Evolutionary conservation across 2,329 filamentous ascomycete genomes (phyloP).

Genomic region (Monosporascus sp.): DNA sequence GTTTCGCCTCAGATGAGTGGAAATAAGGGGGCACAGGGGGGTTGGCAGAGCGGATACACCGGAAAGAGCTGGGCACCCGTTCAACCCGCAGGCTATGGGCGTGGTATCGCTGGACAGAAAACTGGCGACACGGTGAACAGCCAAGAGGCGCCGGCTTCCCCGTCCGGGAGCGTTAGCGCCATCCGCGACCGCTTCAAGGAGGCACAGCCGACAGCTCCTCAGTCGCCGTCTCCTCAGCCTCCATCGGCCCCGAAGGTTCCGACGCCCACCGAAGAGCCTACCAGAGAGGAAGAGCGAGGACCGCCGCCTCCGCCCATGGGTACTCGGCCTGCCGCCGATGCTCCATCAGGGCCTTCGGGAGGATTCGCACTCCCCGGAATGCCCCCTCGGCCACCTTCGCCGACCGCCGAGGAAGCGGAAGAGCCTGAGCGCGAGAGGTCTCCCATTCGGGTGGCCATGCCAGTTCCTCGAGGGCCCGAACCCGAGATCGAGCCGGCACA

Average conservation of each 20-base stretch:
- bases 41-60: conserved; percentile 87
- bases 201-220: conserved; percentile 56
- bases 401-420: conserved; percentile 52
- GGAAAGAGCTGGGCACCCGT: conserved; percentile 90
- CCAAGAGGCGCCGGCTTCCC: conserved; percentile 47
- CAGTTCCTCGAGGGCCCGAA: conserved; percentile 62
- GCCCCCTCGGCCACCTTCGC: conserved; percentile 52
- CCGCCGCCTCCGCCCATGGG: conserved; percentile 58
- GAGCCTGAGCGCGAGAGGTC: conserved; percentile 53
- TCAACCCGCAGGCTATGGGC: conserved; percentile 65
- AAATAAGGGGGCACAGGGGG: conserved; percentile 37
- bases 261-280: conserved; percentile 23
- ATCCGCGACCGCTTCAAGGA: conserved; percentile 80
- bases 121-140: conserved; percentile 49
- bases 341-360: conserved; percentile 64
- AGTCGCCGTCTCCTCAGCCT: conserved; percentile 34
- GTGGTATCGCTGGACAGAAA: conserved; percentile 55
- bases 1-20: not conserved
- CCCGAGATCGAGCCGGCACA: conserved; percentile 45
- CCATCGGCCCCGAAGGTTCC: conserved; percentile 12
- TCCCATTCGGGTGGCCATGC: conserved; percentile 80
- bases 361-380: conserved; percentile 77
- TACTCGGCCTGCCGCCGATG: conserved; percentile 43
- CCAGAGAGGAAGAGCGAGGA: conserved; percentile 40
- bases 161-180: conserved; percentile 62